These are phyloP conservation scores for Sugiyamaella smithiae DNA, from an alignment of 805 yeast genomes.

Conservation along the genomic window DNA sequence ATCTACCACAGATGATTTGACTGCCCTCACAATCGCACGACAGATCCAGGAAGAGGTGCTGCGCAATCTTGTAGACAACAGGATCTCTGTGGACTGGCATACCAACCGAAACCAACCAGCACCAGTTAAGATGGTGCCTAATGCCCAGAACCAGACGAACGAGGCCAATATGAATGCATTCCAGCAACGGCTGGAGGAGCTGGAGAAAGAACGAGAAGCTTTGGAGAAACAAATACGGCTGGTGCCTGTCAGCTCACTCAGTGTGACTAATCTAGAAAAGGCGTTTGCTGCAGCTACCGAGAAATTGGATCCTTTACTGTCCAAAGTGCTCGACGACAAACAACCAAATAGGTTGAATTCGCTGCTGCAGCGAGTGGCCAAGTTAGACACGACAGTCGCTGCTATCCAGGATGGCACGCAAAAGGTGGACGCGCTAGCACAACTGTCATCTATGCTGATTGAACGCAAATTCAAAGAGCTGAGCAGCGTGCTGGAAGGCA, in stretches of 20 bases:
- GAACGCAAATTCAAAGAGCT: conserved; percentile 17
- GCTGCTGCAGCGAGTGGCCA: not conserved
- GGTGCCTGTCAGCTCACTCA: conserved; percentile 27
- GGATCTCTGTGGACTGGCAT: conserved; percentile 62
- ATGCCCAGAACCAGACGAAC: conserved; percentile 58
- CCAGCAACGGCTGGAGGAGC: conserved; percentile 41
- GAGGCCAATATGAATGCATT: conserved; percentile 46
- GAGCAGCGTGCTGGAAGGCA: not conserved
- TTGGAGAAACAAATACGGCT: conserved; percentile 39
- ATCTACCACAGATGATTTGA: conserved; percentile 23
- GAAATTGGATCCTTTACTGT: conserved; percentile 6
- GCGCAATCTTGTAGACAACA: conserved; percentile 56
- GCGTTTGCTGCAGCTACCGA: conserved; percentile 8
- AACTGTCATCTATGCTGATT: conserved; percentile 23
- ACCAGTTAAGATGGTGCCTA: conserved; percentile 40
- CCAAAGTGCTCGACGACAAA: not conserved
- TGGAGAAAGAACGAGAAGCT: conserved; percentile 45
- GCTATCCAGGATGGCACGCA: conserved; percentile 24
- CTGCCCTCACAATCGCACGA: conserved; percentile 45
- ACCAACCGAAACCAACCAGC: conserved; percentile 41
- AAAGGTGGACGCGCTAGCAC: conserved; percentile 23
- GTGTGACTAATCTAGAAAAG: conserved; percentile 25
- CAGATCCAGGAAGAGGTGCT: conserved; percentile 63
- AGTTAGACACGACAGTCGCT: conserved; percentile 9
- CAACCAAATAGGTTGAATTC: conserved; percentile 1